Evolutionary conservation across 2,329 filamentous ascomycete species (phyloP).

Genomic region (Magnaporthiopsis incrustans): DNA sequence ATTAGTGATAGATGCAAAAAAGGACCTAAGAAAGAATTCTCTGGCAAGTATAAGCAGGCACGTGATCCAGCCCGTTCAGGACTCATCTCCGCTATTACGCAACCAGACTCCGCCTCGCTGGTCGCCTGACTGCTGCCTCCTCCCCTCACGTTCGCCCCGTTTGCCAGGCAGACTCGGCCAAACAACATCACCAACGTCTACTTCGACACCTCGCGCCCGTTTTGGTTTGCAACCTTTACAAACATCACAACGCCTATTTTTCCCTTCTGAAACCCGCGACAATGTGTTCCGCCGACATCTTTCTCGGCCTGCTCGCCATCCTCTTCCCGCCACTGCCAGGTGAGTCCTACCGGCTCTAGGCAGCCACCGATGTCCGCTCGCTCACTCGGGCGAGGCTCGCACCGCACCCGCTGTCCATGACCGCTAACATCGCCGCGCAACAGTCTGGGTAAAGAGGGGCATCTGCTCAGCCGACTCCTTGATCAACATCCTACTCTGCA

Average conservation of each 20-base stretch:
- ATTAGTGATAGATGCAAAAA: too few species aligned
- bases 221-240: background rate
- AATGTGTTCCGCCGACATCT: slow-evolving; percentile 55
- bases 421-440: slow-evolving; percentile 2
- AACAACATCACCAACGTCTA: background rate
- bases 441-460: slow-evolving; percentile 94
- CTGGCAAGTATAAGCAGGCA: too few species aligned
- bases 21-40: too few species aligned
- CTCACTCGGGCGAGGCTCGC: background rate
- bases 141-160: background rate
- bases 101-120: background rate
- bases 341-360: slow-evolving; percentile 28
- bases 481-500: slow-evolving; percentile 89
- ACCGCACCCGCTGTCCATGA: slow-evolving; percentile 22
- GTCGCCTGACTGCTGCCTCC: background rate
- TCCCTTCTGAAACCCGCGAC: slow-evolving; percentile 9
- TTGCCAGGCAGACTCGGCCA: background rate
- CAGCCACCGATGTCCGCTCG: background rate
- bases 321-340: slow-evolving; percentile 59
- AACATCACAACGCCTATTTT: background rate
- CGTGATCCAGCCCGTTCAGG: background rate
- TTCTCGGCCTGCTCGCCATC: slow-evolving; percentile 55
- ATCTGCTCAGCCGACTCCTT: slow-evolving; percentile 87
- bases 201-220: too few species aligned
- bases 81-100: background rate